A percentile compares a stretch with the other conserved stretches of the same genome.
Conservation (phyloP, 805 yeast species). For the Sugiyamaella chiloensis region DNA sequence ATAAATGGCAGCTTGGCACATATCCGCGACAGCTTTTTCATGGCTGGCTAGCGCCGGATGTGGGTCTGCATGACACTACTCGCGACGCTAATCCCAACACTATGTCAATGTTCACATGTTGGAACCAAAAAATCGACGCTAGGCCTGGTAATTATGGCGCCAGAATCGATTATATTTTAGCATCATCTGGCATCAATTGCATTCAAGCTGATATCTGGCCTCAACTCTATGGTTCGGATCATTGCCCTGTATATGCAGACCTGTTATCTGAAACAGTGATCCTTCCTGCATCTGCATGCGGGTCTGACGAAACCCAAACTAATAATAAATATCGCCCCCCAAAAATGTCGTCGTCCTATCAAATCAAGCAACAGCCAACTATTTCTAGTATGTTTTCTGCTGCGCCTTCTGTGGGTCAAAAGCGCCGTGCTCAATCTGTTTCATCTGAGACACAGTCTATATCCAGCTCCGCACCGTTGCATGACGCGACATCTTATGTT, state of each 20-base stretch:
- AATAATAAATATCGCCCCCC: not conserved
- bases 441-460: not conserved
- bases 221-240: slow-evolving; percentile 80
- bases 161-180: slow-evolving; percentile 73
- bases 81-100: slow-evolving; percentile 50
- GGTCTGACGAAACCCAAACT: not conserved
- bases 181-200: slow-evolving; percentile 41
- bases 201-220: slow-evolving; percentile 61
- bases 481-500: no score
- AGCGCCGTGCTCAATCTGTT: not conserved
- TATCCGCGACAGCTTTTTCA: slow-evolving; percentile 47
- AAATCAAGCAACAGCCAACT: not conserved
- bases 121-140: slow-evolving; percentile 78
- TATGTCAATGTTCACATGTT: slow-evolving; percentile 76
- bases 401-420: not conserved
- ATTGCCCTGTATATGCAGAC: slow-evolving; percentile 86
- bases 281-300: not conserved
- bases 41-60: slow-evolving; percentile 36
- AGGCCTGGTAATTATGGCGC: slow-evolving; percentile 86
- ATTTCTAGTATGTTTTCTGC: not conserved
- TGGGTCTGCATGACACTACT: slow-evolving; percentile 30
- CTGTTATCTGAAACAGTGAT: not conserved
- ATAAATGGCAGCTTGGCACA: slow-evolving; percentile 40
- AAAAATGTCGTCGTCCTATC: not conserved
- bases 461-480: not conserved